Evolutionary conservation across 345 rosid genomes (phyloP).

Genomic region (Syzygium grande): DNA sequence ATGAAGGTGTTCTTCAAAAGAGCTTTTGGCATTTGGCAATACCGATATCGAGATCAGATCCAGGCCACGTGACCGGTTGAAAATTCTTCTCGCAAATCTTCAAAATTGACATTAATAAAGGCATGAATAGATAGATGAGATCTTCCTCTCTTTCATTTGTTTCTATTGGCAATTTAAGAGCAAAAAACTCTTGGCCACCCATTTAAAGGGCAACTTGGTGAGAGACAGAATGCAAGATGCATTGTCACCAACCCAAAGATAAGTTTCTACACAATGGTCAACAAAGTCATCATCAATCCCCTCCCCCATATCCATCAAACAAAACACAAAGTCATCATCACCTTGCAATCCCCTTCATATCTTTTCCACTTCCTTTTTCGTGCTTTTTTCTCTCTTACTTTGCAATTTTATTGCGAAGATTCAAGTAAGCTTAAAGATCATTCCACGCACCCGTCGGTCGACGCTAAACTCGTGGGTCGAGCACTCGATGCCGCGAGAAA

Average conservation of each 20-base stretch:
- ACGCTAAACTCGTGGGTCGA: background rate
- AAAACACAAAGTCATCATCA: background rate
- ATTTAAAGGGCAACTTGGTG: too few relatives aligned
- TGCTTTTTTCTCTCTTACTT: background rate
- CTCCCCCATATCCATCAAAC: background rate
- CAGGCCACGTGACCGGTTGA: too few relatives aligned
- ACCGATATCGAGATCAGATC: background rate
- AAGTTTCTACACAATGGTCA: background rate
- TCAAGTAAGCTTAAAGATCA: background rate
- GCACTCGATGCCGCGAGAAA: background rate
- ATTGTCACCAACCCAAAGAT: too few relatives aligned
- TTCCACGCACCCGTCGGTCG: background rate
- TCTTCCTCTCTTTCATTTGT: too few relatives aligned
- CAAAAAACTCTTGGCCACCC: background rate
- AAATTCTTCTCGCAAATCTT: too few relatives aligned
- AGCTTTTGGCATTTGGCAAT: background rate
- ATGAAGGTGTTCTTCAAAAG: background rate
- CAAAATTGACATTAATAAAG: background rate
- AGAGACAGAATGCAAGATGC: too few relatives aligned
- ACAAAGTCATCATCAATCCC: background rate
- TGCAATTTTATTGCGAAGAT: background rate
- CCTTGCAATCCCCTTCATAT: background rate
- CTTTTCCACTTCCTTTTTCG: background rate
- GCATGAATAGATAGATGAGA: background rate
- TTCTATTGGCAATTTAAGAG: background rate